phyloP scores from a whole-genome alignment of 768 basidiomycete species.

The Hygrocybe coccinea region DNA sequence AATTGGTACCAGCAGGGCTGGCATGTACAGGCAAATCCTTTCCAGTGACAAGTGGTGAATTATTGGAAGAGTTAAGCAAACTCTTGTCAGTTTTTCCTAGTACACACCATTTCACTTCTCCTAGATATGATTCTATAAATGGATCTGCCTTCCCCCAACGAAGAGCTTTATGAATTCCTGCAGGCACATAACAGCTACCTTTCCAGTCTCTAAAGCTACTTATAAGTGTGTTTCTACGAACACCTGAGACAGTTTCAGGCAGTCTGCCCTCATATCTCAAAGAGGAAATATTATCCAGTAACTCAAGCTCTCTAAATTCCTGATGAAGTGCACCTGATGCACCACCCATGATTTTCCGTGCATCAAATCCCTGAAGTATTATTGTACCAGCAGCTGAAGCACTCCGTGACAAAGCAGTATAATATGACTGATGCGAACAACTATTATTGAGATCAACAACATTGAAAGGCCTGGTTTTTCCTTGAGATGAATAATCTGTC shows the following conservation, averaged over 20 bases:
- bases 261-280: slow-evolving; percentile 11
- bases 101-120: neutral
- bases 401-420: slow-evolving; percentile 17
- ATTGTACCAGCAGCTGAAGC: slow-evolving; percentile 20
- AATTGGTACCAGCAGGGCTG: no score
- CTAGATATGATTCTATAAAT: neutral
- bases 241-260: neutral
- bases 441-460: slow-evolving; percentile 22
- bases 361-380: slow-evolving; percentile 24
- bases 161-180: slow-evolving; percentile 1
- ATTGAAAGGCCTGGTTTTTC: slow-evolving; percentile 23
- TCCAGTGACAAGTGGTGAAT: no score
- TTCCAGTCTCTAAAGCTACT: neutral
- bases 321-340: slow-evolving; percentile 15
- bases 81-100: neutral
- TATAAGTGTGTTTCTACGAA: neutral
- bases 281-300: slow-evolving; percentile 20
- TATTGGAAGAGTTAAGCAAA: no score
- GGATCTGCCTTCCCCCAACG: slow-evolving; percentile 3
- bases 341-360: slow-evolving; percentile 13
- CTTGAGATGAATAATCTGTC: slow-evolving; percentile 26
- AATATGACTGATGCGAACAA: slow-evolving; percentile 11
- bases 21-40: no score
- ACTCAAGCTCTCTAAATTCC: slow-evolving; percentile 19
- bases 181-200: slow-evolving; percentile 4